phyloP scores from a whole-genome alignment of 2,329 filamentous ascomycete species.

The Calcarisporium arbuscula region DNA sequence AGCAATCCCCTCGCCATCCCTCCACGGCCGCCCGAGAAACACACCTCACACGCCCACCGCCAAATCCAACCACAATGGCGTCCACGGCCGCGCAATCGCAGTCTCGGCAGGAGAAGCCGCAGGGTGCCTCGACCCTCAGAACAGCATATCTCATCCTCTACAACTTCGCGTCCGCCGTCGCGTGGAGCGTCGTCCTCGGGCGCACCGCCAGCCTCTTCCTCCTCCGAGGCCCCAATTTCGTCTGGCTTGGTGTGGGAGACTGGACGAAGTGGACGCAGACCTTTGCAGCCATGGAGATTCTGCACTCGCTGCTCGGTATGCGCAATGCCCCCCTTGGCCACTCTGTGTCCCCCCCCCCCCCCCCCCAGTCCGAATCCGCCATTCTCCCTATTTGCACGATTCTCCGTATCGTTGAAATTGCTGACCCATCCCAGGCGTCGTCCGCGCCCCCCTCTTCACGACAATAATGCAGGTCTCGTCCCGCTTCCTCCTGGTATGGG shows the following conservation, averaged over 20 bases:
- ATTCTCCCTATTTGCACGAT: too few relatives aligned
- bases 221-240: constrained; percentile 47
- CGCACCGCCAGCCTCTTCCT: constrained; percentile 54
- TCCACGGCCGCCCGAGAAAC: not conserved
- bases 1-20: not conserved
- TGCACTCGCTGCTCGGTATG: constrained; percentile 72
- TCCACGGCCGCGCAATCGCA: too few relatives aligned
- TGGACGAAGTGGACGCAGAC: constrained; percentile 80
- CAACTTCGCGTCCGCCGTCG: constrained; percentile 69
- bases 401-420: too few relatives aligned
- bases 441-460: constrained; percentile 77
- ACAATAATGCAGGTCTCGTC: constrained; percentile 86
- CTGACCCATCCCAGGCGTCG: constrained; percentile 54
- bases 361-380: too few relatives aligned
- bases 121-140: constrained; percentile 33
- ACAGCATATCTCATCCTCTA: constrained; percentile 74
- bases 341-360: not conserved
- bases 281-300: constrained; percentile 71
- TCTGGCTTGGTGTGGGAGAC: constrained; percentile 56
- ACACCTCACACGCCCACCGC: too few relatives aligned
- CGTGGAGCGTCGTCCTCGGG: constrained; percentile 74
- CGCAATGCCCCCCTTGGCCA: too few relatives aligned
- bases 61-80: constrained; percentile 14
- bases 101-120: not conserved
- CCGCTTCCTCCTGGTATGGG: constrained; percentile 86